Evolutionary conservation across 805 yeast species (phyloP), one percentile per base, ranked within the genome.

Genomic region (Metschnikowia drakensbergensis): DNA sequence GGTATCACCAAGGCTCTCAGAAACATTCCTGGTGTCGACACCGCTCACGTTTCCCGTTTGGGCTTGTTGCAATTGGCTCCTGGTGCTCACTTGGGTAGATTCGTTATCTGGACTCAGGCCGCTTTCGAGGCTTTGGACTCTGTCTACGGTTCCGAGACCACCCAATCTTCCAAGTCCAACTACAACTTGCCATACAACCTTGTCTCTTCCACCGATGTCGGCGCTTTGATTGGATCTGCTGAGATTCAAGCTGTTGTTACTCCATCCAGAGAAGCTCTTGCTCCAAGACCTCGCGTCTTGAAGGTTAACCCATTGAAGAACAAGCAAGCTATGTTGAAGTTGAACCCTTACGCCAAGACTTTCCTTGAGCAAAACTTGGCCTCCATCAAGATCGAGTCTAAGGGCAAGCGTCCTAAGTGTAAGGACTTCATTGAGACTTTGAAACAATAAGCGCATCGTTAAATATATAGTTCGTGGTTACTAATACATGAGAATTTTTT

Each of bases 51-150:
- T 67, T 80, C 86, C 68, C 81, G 91, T 72, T 83, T 94, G 70
- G 94, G 94, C 81, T 82, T 94, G 68, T 86, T 94, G 75, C 98
- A 92, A 83, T 87, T 94, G 71, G 99, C 99, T 68, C 99, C 99
- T 77, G 99, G 99, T 86, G 96, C 98, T 73, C 99, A 94, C 84
- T 82, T 94, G 70, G 99, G 99, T 82, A 91, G 99, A 85, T 94
- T 94, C 71, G 86, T 94, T 71, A 89, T 94, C 89, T 94, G 99
- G 99, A 91, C 99, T 72, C 96, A 91, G 82, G 80, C 89, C 74
- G 99, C 99, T 74, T 90, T 94, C 76, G 86, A 91, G 74, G 83
- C 91, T 69, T 84, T 94, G 72, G 99, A 94, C 83, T 80, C 90
- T 61, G 88, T 94, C 82, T 94, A 94, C 94, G 96, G 96, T 75